Percentiles rank a stretch among this genome's conserved stretches.
These are phyloP conservation scores for Cichorium intybus DNA, from an alignment of 140 eudicot species.

Conservation along the genomic window DNA sequence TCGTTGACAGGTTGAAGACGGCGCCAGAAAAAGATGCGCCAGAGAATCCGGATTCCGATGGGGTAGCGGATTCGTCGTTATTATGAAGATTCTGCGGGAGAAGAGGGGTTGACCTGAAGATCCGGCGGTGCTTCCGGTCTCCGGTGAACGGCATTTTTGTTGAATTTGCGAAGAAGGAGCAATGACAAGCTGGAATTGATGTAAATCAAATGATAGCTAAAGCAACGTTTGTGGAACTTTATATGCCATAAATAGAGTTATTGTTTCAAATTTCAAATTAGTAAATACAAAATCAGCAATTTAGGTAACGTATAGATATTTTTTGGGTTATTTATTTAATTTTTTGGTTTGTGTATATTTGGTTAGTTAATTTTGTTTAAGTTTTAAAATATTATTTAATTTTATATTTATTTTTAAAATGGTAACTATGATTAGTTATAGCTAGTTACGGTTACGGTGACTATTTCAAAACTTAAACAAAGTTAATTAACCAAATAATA, in stretches of 20 bases:
- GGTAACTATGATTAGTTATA: no score
- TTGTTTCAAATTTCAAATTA: no score
- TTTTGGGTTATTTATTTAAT: no score
- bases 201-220: not conserved
- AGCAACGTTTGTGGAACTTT: not conserved
- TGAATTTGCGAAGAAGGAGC: not conserved
- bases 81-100: slow-evolving; percentile 37
- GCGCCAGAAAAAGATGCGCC: slow-evolving; percentile 88
- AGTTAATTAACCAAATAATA: no score
- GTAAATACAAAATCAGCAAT: no score
- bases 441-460: no score
- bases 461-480: no score
- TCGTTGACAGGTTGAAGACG: slow-evolving; percentile 88
- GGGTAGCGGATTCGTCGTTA: not conserved
- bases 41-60: slow-evolving; percentile 29
- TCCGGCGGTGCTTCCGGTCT: slow-evolving; percentile 73
- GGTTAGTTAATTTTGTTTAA: no score
- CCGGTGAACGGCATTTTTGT: slow-evolving; percentile 52
- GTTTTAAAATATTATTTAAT: no score
- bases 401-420: no score
- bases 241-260: not conserved
- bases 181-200: not conserved
- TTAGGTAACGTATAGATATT: no score
- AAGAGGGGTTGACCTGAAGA: slow-evolving; percentile 48
- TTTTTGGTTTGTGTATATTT: no score